These are phyloP conservation scores for Heimioporus sp. DNA, from an alignment of 768 basidiomycete genomes.

Conservation along the genomic window DNA sequence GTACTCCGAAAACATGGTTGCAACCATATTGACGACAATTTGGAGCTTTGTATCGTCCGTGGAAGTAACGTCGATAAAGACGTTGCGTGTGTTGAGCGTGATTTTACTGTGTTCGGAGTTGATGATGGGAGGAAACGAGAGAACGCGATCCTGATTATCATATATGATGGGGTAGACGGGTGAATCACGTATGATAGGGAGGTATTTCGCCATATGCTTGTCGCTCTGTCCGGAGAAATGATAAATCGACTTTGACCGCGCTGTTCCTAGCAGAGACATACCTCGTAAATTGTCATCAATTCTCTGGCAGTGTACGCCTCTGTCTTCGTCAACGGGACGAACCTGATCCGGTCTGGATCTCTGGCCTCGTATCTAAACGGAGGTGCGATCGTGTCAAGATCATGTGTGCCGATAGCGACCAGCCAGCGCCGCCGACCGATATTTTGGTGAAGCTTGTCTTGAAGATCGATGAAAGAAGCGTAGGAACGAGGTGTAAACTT, in stretches of 20 bases:
- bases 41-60: conserved; percentile 96
- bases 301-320: conserved; percentile 83
- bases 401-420: conserved; percentile 96
- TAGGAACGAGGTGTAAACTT: conserved; percentile 88
- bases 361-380: conserved; percentile 88
- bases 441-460: conserved; percentile 98
- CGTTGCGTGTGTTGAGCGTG: conserved; percentile 85
- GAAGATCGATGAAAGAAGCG: conserved; percentile 97
- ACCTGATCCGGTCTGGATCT: conserved; percentile 86
- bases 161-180: conserved; percentile 98
- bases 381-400: conserved; percentile 82
- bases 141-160: conserved; percentile 80
- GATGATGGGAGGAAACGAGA: conserved; percentile 98
- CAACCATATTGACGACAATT: conserved; percentile 92
- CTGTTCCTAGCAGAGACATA: conserved; percentile 25
- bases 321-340: conserved; percentile 80
- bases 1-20: conserved; percentile 99
- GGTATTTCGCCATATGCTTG: conserved; percentile 84
- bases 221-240: conserved; percentile 58
- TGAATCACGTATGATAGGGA: conserved; percentile 91
- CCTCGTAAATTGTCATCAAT: conserved; percentile 93
- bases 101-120: conserved; percentile 98
- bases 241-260: not conserved
- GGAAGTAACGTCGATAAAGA: conserved; percentile 97
- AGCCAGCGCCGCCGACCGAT: conserved; percentile 86